Base-by-base conservation (phyloP, 2,329 filamentous ascomycete genomes). In the Pyrenochaeta sp. region DNA sequence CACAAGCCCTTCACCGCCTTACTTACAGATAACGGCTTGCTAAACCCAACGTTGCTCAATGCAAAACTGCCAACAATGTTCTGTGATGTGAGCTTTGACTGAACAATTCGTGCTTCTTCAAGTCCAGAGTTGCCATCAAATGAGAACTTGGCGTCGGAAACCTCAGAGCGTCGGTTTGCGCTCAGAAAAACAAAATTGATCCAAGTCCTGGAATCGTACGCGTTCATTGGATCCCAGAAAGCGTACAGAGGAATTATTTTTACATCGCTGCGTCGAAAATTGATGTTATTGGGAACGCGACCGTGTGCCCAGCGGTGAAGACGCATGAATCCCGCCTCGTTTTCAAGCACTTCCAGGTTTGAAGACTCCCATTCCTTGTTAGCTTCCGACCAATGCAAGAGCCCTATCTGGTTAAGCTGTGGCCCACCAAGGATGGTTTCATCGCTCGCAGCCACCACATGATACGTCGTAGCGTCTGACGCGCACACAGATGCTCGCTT, bases 61-160 rank as follows among this genome's bases (percentile, higher is more conserved):
- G 15, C 17, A 27, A 52, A 52, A 30, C 43, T 42, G 4, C 31
- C 42, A 12, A 41, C 36, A 14, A 52, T 42, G 30, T 37, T 31
- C 32, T 52, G 43, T 17, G 42, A 46, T 15, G 49, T 52, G 14
- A 52, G 27, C 20, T 52, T 52, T 15, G 49, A 46, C 30, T 52
- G 49, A 11, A 52, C 33, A 27, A 47, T 27, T 14, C 42, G 33
- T 17, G 49, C 49, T n/a, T 40, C 43, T 23, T 42, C 36, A 3
- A 42, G 43, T 4, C 40, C 32, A 14, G 20, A 20, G 29, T 50
- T 32, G 3, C 42, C 37, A 21, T 45, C 33, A 23, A 52, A 52
- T 12, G 49, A 52, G 18, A 44, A 50, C 17, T 15, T 30, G 12
- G 47, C 17, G 12, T 44, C 30, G 4, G 37, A 15, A 7, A 50